Conservation (phyloP, 805 yeast genomes). For the Barnettozyma californica region DNA sequence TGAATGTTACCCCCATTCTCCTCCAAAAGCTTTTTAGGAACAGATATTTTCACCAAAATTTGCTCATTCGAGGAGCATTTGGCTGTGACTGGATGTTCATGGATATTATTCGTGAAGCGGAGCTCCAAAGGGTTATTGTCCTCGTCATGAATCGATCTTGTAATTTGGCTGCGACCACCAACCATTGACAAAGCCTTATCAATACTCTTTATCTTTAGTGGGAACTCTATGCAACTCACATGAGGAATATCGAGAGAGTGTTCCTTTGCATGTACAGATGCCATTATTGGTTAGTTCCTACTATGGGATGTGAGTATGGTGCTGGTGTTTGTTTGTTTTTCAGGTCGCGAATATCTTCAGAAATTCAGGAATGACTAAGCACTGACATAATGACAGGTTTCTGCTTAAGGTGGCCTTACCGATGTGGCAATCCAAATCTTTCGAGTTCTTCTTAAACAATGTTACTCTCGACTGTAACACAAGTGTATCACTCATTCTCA, state of each 20-base stretch:
- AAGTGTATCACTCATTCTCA: background rate
- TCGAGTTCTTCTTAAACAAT: no score
- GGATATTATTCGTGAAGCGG: constrained; percentile 31
- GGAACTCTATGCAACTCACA: constrained; percentile 72
- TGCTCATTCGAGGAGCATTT: constrained; percentile 48
- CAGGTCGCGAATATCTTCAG: background rate
- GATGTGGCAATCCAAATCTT: background rate
- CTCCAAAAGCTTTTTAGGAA: constrained; percentile 51
- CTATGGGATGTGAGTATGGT: background rate
- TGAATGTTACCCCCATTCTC: constrained; percentile 37
- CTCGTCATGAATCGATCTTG: constrained; percentile 28
- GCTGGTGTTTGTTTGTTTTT: background rate
- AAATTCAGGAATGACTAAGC: background rate
- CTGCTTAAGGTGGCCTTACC: background rate
- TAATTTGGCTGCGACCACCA: constrained; percentile 49
- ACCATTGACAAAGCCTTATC: constrained; percentile 61
- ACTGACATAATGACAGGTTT: background rate
- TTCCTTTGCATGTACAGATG: constrained; percentile 40
- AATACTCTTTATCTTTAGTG: constrained; percentile 60
- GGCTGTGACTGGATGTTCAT: constrained; percentile 62
- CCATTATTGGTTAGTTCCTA: constrained; percentile 9
- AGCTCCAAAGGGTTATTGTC: constrained; percentile 33
- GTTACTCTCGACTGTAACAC: background rate
- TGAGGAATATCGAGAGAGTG: constrained; percentile 69
- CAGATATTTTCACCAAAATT: constrained; percentile 49